Conservation (phyloP, 2,329 filamentous ascomycete species). For the Colletotrichum noveboracense region DNA sequence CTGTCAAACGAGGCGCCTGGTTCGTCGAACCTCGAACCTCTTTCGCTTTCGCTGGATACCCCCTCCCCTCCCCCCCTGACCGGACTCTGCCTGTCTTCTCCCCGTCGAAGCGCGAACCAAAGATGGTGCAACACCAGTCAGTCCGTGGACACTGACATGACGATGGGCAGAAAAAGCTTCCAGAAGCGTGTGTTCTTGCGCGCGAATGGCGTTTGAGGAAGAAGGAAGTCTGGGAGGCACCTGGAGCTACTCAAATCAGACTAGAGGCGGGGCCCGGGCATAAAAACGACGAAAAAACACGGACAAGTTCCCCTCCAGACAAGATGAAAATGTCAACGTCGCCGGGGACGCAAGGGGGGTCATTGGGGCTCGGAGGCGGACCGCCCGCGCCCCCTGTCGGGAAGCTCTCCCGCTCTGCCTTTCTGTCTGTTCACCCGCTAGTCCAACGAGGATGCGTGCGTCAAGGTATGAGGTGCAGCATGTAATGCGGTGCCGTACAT, state of each 20-base stretch:
- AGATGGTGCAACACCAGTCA: background rate
- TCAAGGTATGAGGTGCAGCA: background rate
- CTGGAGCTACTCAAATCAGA: background rate
- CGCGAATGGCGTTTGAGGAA: background rate
- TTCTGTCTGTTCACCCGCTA: background rate
- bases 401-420: background rate
- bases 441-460: background rate
- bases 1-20: background rate
- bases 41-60: background rate
- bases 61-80: background rate
- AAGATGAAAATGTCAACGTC: background rate
- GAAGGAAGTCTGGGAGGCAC: background rate
- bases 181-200: background rate
- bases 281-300: background rate
- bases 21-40: background rate
- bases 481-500: background rate
- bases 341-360: background rate
- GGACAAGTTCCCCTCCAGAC: background rate
- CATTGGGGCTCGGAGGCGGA: background rate
- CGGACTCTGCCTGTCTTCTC: background rate
- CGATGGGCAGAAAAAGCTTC: constrained; percentile 9
- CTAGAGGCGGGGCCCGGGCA: background rate
- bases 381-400: background rate
- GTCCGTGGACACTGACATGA: background rate
- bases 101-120: background rate